A percentile compares a stretch with the other conserved stretches of the same genome.
These are phyloP conservation scores for Daldinia eschscholtzii DNA, from an alignment of 2,329 filamentous ascomycete genomes.

Conservation along the genomic window DNA sequence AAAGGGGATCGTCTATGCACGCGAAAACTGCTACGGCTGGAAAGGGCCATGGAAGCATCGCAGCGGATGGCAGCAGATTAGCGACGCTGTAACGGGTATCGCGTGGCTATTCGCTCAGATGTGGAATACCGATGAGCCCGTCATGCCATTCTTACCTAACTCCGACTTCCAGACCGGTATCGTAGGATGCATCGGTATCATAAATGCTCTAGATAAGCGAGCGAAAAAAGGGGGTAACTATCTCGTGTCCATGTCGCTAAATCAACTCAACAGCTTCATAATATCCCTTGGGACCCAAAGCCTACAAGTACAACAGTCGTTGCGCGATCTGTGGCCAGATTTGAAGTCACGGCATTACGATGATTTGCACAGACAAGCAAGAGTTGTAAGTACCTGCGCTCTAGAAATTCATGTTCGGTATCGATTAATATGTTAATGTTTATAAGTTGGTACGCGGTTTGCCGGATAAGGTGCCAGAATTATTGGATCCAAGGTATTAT, in stretches of 20 bases:
- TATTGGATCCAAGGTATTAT: constrained; percentile 47
- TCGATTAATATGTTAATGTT: constrained; percentile 11
- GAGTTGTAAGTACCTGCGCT: constrained; percentile 44
- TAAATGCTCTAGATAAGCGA: constrained; percentile 48
- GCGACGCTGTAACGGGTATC: constrained; percentile 49
- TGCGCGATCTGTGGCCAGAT: constrained; percentile 48
- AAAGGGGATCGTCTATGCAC: constrained; percentile 51
- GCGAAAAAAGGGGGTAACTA: constrained; percentile 48
- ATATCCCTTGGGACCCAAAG: constrained; percentile 49
- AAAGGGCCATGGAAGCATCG: constrained; percentile 51
- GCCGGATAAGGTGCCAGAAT: constrained; percentile 44
- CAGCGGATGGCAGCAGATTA: constrained; percentile 54
- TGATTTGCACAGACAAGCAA: constrained; percentile 51
- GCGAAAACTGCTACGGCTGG: constrained; percentile 56
- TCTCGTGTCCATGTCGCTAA: constrained; percentile 51
- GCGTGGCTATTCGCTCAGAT: constrained; percentile 51
- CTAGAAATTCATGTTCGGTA: background rate
- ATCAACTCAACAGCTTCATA: constrained; percentile 51
- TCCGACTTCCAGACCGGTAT: constrained; percentile 52
- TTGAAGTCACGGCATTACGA: constrained; percentile 50
- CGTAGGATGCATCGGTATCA: constrained; percentile 49
- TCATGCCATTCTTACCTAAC: constrained; percentile 51
- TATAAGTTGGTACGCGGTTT: constrained; percentile 44
- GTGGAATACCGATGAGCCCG: constrained; percentile 49
- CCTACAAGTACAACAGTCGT: constrained; percentile 42